phyloP scores from a whole-genome alignment of 2,329 filamentous ascomycete species.

The Tolypocladium inflatum region DNA sequence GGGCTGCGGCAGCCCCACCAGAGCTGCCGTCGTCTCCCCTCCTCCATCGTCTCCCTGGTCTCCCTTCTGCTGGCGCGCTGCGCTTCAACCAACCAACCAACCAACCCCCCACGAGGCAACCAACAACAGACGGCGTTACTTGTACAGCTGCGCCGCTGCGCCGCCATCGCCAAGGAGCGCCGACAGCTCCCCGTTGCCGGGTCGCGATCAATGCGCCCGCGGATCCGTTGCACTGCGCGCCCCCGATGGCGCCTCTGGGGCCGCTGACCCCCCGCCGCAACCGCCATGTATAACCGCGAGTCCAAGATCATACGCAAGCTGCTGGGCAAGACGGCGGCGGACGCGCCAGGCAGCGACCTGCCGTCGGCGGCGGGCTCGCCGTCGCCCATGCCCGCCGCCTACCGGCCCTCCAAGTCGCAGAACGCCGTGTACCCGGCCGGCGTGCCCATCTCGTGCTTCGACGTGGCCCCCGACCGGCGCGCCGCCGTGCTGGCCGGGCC shows the following conservation, averaged over 20 bases:
- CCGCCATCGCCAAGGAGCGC: background rate
- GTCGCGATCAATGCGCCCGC: background rate
- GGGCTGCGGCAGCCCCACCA: too few species aligned
- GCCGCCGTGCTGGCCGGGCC: slow-evolving; percentile 47
- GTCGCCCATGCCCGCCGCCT: slow-evolving; percentile 24
- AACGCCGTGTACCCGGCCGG: slow-evolving; percentile 42
- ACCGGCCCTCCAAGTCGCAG: slow-evolving; percentile 46
- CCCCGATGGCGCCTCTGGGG: slow-evolving; percentile 22
- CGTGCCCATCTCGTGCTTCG: slow-evolving; percentile 46
- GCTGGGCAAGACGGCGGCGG: slow-evolving; percentile 42
- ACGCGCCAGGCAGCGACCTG: slow-evolving; percentile 34
- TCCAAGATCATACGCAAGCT: slow-evolving; percentile 52
- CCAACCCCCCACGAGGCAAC: background rate
- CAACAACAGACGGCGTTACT: background rate
- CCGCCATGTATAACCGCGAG: slow-evolving; percentile 40
- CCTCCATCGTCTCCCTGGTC: background rate
- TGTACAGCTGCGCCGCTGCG: background rate
- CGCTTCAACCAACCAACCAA: background rate
- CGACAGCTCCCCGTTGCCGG: background rate
- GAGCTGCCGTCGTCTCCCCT: background rate
- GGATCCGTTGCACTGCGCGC: slow-evolving; percentile 3
- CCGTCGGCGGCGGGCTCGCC: slow-evolving; percentile 36
- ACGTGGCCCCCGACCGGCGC: slow-evolving; percentile 46
- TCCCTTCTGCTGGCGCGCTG: background rate
- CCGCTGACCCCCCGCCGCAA: slow-evolving; percentile 14